phyloP scores from a whole-genome alignment of 2,329 filamentous ascomycete genomes.

The Fusarium piperis region DNA sequence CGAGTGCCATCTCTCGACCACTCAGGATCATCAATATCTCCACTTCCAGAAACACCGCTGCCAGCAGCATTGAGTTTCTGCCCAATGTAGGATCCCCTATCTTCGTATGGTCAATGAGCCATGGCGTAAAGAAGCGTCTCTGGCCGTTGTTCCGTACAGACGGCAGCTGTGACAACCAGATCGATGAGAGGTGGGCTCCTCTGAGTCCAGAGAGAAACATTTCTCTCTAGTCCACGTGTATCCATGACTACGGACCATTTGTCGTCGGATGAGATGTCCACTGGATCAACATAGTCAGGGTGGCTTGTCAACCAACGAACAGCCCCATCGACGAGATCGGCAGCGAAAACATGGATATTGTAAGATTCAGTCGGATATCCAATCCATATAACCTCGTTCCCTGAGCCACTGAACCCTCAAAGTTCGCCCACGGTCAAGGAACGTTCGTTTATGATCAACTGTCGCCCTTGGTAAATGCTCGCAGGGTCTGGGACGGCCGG shows the following conservation, averaged over 20 bases:
- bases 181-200: not conserved
- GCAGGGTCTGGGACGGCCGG: not conserved
- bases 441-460: not conserved
- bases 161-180: not conserved
- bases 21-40: not conserved
- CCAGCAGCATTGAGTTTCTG: not conserved
- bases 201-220: not conserved
- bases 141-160: not conserved
- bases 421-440: not conserved
- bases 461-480: not conserved
- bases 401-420: not conserved
- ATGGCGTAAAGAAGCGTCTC: not conserved
- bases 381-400: not conserved
- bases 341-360: not conserved
- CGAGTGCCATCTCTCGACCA: not conserved
- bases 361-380: not conserved
- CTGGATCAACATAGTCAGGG: not conserved
- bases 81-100: not conserved
- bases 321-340: not conserved
- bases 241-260: not conserved
- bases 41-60: not conserved
- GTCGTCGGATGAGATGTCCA: not conserved
- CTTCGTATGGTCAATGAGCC: not conserved
- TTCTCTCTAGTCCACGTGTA: not conserved
- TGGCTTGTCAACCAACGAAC: not conserved